Evolutionary conservation across 2,329 filamentous ascomycete species (phyloP), one percentile per base, ranked within the genome.

Genomic region (Zelopaecilomyces penicillatus): DNA sequence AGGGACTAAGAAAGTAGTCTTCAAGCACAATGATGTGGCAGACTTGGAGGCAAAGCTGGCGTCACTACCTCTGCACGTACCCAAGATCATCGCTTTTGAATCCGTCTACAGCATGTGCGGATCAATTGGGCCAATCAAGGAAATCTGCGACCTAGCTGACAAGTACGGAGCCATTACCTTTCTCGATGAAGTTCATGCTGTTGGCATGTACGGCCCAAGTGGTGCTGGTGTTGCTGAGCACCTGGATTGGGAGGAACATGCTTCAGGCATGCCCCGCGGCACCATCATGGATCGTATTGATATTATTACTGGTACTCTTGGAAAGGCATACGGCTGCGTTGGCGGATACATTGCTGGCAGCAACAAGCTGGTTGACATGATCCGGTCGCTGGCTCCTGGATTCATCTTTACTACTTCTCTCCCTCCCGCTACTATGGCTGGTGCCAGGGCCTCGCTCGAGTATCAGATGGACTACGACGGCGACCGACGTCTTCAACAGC

Each of bases 81-180:
- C 93, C 46, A 98, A 98, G 74, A 95, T 98, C 54, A 98, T 98
- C 53, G 93, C 93, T 3, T 98, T 97, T 53, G 93, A 98, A 69
- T 95, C 89, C 30, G 93, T 98, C 4, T 98, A 98, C 71, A 95
- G 89, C 72, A 98, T 98, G 93, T 98, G 93, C 62, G 93, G 93
- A 51, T 95, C 89, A 11, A 87, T 98, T 62, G 93, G 89, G 0
- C 93, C 93, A 1, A 98, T 98, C 55, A 87, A 90, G 68, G 84
- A 84, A 61, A 97, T 98, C 50, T 97, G 91, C 64, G 89, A 98
- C 62, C 72, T 98, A 43, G 91, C 93, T 7, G 90, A 97, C 51
- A 96, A 95, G 72, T 98, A 98, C 63, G 93, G 93, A 47, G 93
- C 93, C 34, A 82, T 98, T 52, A 98, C 93, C 57, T 98, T 98